Evolutionary conservation across 805 yeast genomes (phyloP).

Genomic region (Ogataea angusta): DNA sequence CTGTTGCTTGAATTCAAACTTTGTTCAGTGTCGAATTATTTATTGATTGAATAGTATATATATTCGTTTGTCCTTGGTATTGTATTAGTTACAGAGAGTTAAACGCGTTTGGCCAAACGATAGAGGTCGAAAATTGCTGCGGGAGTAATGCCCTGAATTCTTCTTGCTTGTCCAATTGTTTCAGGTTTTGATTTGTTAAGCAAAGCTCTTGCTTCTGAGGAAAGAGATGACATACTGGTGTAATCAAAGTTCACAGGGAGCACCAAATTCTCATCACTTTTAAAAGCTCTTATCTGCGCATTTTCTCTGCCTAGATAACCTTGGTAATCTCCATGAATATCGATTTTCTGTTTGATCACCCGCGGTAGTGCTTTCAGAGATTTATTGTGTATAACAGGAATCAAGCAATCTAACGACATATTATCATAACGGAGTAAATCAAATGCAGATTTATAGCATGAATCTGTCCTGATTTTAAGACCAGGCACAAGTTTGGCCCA

Average conservation of each 20-base stretch:
- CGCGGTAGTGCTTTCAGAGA: constrained; percentile 30
- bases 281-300: constrained; percentile 69
- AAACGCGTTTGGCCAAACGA: constrained; percentile 41
- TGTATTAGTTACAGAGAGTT: neutral
- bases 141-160: constrained; percentile 94
- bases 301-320: constrained; percentile 76
- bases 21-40: neutral
- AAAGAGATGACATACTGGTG: constrained; percentile 54
- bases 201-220: constrained; percentile 67
- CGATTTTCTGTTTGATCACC: constrained; percentile 56
- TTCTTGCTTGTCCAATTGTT: constrained; percentile 91
- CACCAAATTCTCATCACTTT: constrained; percentile 72
- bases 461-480: constrained; percentile 50
- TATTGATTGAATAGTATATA: constrained; percentile 7
- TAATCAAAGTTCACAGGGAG: constrained; percentile 74
- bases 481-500: constrained; percentile 59
- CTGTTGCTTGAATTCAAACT: neutral
- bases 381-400: constrained; percentile 37
- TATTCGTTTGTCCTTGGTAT: neutral
- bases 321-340: constrained; percentile 78
- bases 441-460: constrained; percentile 60
- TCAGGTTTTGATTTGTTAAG: constrained; percentile 76
- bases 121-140: constrained; percentile 84
- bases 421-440: constrained; percentile 63
- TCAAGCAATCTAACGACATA: constrained; percentile 27